A percentile compares a stretch with the other conserved stretches of the same genome.
Evolutionary conservation across 129 eudicot species (phyloP).

Genomic region (Tagetes patula): DNA sequence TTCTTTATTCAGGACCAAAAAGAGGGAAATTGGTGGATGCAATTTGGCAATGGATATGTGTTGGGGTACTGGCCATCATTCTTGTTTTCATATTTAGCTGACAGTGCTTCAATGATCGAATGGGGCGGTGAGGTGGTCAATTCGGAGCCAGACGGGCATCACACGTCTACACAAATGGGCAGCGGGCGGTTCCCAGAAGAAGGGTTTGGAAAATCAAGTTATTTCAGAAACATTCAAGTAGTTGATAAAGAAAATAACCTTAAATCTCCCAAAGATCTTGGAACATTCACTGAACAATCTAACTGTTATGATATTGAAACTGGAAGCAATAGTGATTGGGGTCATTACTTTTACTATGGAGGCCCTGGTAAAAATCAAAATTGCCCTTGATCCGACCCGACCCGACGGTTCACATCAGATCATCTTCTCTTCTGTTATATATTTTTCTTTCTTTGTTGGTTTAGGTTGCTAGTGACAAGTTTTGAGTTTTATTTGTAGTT

Average conservation of each 20-base stretch:
- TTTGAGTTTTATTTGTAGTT: slow-evolving; percentile 27
- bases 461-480: slow-evolving; percentile 56
- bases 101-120: slow-evolving; percentile 86
- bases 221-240: slow-evolving; percentile 80
- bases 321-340: slow-evolving; percentile 86
- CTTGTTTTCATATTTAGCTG: slow-evolving; percentile 71
- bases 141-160: slow-evolving; percentile 72
- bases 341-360: slow-evolving; percentile 83
- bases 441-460: slow-evolving; percentile 31
- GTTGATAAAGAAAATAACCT: slow-evolving; percentile 78
- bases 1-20: slow-evolving; percentile 63
- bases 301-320: slow-evolving; percentile 87
- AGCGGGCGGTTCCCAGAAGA: slow-evolving; percentile 87
- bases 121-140: slow-evolving; percentile 95
- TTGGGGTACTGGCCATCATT: slow-evolving; percentile 89
- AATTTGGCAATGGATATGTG: slow-evolving; percentile 75
- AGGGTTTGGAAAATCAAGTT: slow-evolving; percentile 83
- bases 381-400: slow-evolving; percentile 50
- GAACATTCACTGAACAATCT: slow-evolving; percentile 86
- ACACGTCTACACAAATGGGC: slow-evolving; percentile 96
- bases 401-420: neutral
- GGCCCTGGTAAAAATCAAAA: slow-evolving; percentile 84
- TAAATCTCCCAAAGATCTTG: slow-evolving; percentile 70
- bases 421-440: slow-evolving; percentile 39
- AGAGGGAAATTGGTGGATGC: slow-evolving; percentile 98